Percentiles rank a stretch among this genome's conserved stretches.
Evolutionary conservation across 345 rosid species (phyloP).

Genomic region (Nephelium lappaceum): DNA sequence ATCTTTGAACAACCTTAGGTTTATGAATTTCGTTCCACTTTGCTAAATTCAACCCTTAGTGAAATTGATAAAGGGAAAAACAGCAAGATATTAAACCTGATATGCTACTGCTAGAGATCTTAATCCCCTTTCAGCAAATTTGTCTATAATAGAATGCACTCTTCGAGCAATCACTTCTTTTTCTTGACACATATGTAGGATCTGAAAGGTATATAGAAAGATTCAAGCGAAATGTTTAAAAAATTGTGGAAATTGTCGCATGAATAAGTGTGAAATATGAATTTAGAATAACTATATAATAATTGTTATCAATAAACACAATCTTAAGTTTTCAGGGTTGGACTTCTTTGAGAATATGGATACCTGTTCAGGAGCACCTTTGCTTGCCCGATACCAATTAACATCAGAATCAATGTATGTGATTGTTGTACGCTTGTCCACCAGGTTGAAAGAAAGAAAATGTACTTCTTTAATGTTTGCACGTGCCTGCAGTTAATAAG

Average conservation of each 20-base stretch:
- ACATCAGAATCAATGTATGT: slow-evolving; percentile 87
- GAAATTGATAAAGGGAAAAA: slow-evolving; percentile 11
- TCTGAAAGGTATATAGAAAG: slow-evolving; percentile 18
- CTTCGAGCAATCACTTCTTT: slow-evolving; percentile 61
- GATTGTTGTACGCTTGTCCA: slow-evolving; percentile 92
- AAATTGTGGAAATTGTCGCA: background rate
- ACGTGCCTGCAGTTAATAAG: slow-evolving; percentile 62
- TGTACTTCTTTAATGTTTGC: slow-evolving; percentile 86
- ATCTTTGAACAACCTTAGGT: background rate
- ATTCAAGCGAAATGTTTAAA: background rate
- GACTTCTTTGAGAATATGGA: background rate
- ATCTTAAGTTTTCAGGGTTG: background rate
- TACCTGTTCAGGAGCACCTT: slow-evolving; percentile 99
- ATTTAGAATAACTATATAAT: background rate
- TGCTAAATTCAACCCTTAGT: background rate
- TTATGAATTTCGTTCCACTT: background rate
- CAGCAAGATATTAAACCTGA: slow-evolving; percentile 55
- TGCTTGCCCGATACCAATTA: slow-evolving; percentile 85
- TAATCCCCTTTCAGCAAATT: slow-evolving; percentile 92
- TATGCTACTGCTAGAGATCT: slow-evolving; percentile 87
- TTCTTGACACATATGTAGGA: no score
- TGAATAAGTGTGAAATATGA: background rate
- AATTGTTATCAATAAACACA: background rate
- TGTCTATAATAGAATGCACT: slow-evolving; percentile 77
- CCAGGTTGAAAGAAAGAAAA: slow-evolving; percentile 92